phyloP scores from a whole-genome alignment of 495 filamentous ascomycete genomes.

The Neurospora sp. region DNA sequence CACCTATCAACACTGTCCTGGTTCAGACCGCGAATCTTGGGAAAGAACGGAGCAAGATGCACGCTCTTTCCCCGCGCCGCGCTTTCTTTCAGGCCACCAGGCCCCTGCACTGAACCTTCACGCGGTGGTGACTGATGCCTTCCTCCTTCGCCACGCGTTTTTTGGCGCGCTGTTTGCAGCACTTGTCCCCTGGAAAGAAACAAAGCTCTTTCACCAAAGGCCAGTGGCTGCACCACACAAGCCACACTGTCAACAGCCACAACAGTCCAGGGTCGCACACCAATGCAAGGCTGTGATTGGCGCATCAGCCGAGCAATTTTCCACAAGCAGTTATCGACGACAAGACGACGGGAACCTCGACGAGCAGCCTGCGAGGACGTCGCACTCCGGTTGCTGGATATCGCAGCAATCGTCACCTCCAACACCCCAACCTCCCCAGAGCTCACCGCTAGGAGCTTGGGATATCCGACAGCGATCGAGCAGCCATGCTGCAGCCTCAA shows the following conservation, averaged over 20 bases:
- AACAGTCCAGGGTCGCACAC: background rate
- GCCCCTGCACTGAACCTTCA: background rate
- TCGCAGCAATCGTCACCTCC: background rate
- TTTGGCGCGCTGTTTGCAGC: background rate
- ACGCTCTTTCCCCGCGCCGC: background rate
- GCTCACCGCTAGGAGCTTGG: background rate
- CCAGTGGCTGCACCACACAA: conserved; percentile 1
- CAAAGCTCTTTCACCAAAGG: background rate
- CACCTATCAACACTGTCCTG: background rate
- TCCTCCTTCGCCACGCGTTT: background rate
- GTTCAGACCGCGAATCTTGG: background rate
- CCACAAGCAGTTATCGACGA: conserved; percentile 1
- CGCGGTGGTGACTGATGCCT: background rate
- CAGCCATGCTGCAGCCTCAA: conserved; percentile 23
- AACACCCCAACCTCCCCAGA: background rate
- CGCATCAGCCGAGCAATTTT: background rate
- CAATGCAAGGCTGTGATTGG: background rate
- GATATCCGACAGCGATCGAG: background rate
- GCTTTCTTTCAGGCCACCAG: background rate
- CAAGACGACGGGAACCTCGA: background rate
- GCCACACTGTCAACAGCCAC: background rate
- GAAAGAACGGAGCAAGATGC: background rate
- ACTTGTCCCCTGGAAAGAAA: background rate
- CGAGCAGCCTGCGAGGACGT: background rate
- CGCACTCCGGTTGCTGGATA: background rate